Percentiles rank a stretch among this genome's conserved stretches.
Evolutionary conservation across 306 rosid genomes (phyloP).

Genomic region (Dalbergia oliveri): DNA sequence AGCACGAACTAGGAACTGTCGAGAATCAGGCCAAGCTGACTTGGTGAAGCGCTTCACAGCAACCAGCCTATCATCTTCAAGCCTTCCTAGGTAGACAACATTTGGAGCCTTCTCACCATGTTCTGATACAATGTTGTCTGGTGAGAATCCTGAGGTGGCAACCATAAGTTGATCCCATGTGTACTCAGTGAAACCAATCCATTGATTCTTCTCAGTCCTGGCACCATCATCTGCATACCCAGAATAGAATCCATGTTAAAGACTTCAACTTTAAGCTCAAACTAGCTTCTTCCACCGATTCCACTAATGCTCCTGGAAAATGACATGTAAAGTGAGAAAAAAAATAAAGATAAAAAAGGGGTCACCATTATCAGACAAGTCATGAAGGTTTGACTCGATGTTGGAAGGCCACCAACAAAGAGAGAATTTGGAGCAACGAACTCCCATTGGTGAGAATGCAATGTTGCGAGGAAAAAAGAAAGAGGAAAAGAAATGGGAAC

Average conservation of each 20-base stretch:
- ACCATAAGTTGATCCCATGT: slow-evolving; percentile 78
- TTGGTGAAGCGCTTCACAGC: slow-evolving; percentile 96
- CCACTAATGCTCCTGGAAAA: slow-evolving; percentile 37
- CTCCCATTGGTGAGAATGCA: slow-evolving; percentile 81
- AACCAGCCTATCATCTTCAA: slow-evolving; percentile 73
- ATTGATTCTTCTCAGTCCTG: slow-evolving; percentile 61
- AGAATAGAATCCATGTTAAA: slow-evolving; percentile 27
- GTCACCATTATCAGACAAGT: slow-evolving; percentile 71
- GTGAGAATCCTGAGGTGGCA: slow-evolving; percentile 89
- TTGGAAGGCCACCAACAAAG: slow-evolving; percentile 90
- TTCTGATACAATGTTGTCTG: slow-evolving; percentile 92
- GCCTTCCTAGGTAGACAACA: slow-evolving; percentile 85
- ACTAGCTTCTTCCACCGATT: not conserved
- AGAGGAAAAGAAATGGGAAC: slow-evolving; percentile 5
- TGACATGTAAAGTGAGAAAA: slow-evolving; percentile 28
- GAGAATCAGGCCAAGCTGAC: slow-evolving; percentile 98
- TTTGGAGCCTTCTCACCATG: slow-evolving; percentile 99
- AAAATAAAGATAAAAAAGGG: not conserved
- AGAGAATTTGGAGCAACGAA: slow-evolving; percentile 87
- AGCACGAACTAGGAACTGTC: slow-evolving; percentile 84
- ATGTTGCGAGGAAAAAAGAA: not conserved
- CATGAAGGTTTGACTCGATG: slow-evolving; percentile 74
- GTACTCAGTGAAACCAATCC: slow-evolving; percentile 77
- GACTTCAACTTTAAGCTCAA: slow-evolving; percentile 31
- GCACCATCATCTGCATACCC: slow-evolving; percentile 66